These are phyloP conservation scores for Coemansia sp. DNA, from an alignment of 192 early-diverging fungal genomes.

Conservation along the genomic window DNA sequence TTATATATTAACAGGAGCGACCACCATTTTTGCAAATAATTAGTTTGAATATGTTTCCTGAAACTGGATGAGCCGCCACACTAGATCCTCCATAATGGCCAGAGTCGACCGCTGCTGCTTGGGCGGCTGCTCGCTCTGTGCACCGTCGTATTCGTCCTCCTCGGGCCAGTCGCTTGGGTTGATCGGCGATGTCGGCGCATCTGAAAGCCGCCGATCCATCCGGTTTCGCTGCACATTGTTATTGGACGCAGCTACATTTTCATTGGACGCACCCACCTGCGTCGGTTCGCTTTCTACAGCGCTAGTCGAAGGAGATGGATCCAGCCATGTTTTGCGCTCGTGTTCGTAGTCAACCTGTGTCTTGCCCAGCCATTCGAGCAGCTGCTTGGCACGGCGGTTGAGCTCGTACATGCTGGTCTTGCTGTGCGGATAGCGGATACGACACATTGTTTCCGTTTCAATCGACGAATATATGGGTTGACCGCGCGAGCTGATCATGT, in stretches of 20 bases:
- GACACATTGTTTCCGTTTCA: constrained; percentile 36
- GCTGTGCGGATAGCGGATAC: constrained; percentile 45
- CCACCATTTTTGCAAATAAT: background rate
- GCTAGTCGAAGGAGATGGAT: background rate
- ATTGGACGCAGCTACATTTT: background rate
- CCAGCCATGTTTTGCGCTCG: constrained; percentile 31
- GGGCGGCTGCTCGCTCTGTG: background rate
- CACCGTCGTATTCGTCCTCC: constrained; percentile 24
- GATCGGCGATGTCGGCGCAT: constrained; percentile 48
- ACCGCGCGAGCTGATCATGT: constrained; percentile 39
- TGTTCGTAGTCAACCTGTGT: constrained; percentile 49
- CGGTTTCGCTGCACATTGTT: background rate
- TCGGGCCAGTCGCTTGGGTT: constrained; percentile 46
- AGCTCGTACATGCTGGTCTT: constrained; percentile 36
- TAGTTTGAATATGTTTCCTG: constrained; percentile 46
- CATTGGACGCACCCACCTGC: background rate
- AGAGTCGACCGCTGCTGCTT: constrained; percentile 23
- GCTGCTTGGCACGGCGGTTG: constrained; percentile 47
- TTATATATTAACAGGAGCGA: constrained; percentile 2
- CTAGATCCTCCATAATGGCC: constrained; percentile 47
- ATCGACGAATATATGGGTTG: constrained; percentile 48
- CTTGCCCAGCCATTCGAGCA: constrained; percentile 53
- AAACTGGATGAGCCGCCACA: constrained; percentile 50
- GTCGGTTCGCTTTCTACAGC: background rate
- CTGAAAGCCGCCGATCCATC: constrained; percentile 22